Evolutionary conservation across 2,329 filamentous ascomycete species (phyloP).

Genomic region (Alternaria sp.): DNA sequence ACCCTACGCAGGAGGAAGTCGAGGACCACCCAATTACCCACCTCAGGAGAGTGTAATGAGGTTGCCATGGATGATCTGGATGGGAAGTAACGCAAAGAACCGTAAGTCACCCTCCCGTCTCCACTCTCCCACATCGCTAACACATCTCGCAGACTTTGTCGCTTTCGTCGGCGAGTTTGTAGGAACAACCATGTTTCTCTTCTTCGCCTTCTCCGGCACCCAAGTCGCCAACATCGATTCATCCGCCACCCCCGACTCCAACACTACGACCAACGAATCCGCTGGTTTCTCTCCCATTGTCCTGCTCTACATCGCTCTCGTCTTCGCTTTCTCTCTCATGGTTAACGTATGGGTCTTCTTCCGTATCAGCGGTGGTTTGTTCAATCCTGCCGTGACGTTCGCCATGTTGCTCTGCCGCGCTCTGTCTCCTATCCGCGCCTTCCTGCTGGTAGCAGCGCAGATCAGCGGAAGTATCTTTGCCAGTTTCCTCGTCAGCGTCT

Average conservation of each 20-base stretch:
- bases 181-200: conserved; percentile 55
- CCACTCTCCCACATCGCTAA: conserved; percentile 36
- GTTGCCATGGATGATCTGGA: conserved; percentile 46
- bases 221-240: conserved; percentile 59
- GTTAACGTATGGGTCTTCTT: conserved; percentile 52
- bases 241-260: conserved; percentile 40
- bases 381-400: conserved; percentile 44
- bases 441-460: conserved; percentile 54
- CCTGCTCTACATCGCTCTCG: conserved; percentile 47
- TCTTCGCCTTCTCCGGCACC: conserved; percentile 53
- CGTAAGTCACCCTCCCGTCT: conserved; percentile 23
- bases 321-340: conserved; percentile 47
- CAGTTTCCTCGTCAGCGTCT: conserved; percentile 52
- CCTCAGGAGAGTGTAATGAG: conserved; percentile 48
- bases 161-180: conserved; percentile 57
- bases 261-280: conserved; percentile 53
- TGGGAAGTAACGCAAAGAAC: conserved; percentile 47
- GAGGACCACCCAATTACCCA: conserved; percentile 28
- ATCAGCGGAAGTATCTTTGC: conserved; percentile 54
- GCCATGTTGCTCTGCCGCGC: conserved; percentile 49
- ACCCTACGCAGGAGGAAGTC: conserved; percentile 12
- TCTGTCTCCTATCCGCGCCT: conserved; percentile 52
- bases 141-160: conserved; percentile 40
- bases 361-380: conserved; percentile 43
- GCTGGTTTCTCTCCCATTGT: conserved; percentile 55